These are phyloP conservation scores for Fusarium luffae DNA, from an alignment of 2,329 filamentous ascomycete genomes.

Conservation along the genomic window DNA sequence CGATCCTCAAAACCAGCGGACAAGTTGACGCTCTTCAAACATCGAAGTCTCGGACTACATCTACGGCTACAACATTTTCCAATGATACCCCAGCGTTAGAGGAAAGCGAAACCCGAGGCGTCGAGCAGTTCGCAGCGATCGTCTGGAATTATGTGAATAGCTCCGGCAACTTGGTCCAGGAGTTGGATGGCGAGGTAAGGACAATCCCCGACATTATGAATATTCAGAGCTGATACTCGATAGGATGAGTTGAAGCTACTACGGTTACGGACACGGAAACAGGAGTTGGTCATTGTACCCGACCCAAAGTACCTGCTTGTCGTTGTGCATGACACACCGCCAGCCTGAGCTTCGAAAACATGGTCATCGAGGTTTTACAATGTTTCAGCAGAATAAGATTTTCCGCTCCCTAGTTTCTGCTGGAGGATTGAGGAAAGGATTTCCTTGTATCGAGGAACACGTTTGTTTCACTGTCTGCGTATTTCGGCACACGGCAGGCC, in stretches of 20 bases:
- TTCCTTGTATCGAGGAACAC: conserved; percentile 9
- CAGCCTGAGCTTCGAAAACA: conserved; percentile 60
- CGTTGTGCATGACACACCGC: conserved; percentile 83
- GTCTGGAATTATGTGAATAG: conserved; percentile 80
- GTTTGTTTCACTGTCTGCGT: conserved; percentile 20
- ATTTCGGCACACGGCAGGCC: conserved; percentile 18
- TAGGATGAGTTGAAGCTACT: conserved; percentile 82
- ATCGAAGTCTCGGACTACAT: conserved; percentile 51
- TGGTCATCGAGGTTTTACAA: conserved; percentile 27
- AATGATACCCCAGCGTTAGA: conserved; percentile 57
- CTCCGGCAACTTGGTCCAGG: conserved; percentile 75
- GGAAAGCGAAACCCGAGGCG: conserved; percentile 65
- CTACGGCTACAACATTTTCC: conserved; percentile 58
- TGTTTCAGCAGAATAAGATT: conserved; percentile 22
- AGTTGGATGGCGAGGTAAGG: conserved; percentile 75
- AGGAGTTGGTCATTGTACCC: conserved; percentile 85
- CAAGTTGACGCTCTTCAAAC: conserved; percentile 68
- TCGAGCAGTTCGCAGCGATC: conserved; percentile 79
- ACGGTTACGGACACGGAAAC: conserved; percentile 82
- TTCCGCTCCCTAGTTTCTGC: conserved; percentile 21
- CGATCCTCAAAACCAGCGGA: conserved; percentile 80
- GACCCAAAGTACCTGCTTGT: conserved; percentile 82
- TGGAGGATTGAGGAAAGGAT: conserved; percentile 13
- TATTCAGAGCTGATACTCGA: conserved; percentile 37
- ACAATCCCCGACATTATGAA: conserved; percentile 1